Conservation (phyloP, 1,284 basidiomycete species). For the Microbotryomycetes sp. region DNA sequence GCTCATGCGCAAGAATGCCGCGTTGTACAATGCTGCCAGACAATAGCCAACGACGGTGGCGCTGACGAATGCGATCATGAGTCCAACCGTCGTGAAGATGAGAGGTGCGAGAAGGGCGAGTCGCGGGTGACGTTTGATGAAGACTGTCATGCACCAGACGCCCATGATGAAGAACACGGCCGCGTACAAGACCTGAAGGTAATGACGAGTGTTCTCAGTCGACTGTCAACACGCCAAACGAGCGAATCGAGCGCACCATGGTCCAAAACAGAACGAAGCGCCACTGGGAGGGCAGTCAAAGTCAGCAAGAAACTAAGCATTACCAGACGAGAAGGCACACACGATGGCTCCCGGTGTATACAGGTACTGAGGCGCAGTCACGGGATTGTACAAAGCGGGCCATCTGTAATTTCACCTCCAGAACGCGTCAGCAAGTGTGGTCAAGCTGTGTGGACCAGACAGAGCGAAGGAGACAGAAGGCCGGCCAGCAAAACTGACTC, state of each 20-base stretch:
- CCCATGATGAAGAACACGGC: conserved; percentile 8
- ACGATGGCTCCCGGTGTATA: neutral
- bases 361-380: neutral
- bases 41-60: conserved; percentile 24
- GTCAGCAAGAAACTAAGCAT: no score
- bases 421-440: neutral
- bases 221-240: no score
- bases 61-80: conserved; percentile 14
- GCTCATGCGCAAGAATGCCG: conserved; percentile 21
- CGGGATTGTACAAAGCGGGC: neutral
- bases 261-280: neutral
- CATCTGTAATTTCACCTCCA: neutral
- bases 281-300: no score
- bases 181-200: no score
- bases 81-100: conserved; percentile 10
- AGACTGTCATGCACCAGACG: conserved; percentile 5
- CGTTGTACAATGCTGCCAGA: conserved; percentile 30
- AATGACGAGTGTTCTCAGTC: no score
- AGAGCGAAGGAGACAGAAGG: neutral
- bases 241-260: no score
- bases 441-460: neutral
- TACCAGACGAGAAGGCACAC: neutral
- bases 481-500: conserved; percentile 2
- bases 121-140: conserved; percentile 13
- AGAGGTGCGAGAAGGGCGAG: conserved; percentile 16